Evolutionary conservation across 1,284 basidiomycete species (phyloP), one percentile per base, ranked within the genome.

Genomic region (Pseudozyma sp.): DNA sequence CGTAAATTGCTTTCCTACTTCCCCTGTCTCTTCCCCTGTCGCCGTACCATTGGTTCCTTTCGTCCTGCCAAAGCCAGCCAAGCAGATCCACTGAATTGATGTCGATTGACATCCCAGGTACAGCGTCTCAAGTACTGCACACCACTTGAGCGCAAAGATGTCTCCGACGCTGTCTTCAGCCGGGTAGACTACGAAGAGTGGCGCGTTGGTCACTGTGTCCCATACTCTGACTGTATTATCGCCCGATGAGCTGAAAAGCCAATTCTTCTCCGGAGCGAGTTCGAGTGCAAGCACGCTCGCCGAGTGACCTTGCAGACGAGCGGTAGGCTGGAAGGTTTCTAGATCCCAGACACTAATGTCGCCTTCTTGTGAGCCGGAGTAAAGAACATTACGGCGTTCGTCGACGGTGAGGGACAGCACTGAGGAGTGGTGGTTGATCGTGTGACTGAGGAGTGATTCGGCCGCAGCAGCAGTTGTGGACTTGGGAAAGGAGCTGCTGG

Each of bases 91-190:
- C 54, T 81, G 80, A 14, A 83, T 83, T n/a, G 78, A 76, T 0
- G 93, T 94, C 83, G 94, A 92, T 85, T 97, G 93, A 80, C 93
- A 76, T 13, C 94, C 95, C 58, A 97, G 88, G 84, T 92, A 96
- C 43, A 97, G 87, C 0, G 91, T 92, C 69, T 91, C 89, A 10
- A 90, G 87, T 11, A 86, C 83, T 1, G 90, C 87, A 13, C 90
- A 91, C 92, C 93, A 98, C 0, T 90, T 89, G 2, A 98, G 87
- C 12, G 76, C 58, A 86, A 94, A 95, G 56, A 97, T 90, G 83
- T 97, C 96, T 42, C 95, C 95, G 2, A 94, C 90, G 3, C 90
- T 92, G 77, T 95, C 93, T 59, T 92, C 88, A 79, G 94, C 92
- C 0, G 95, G 94, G 62, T 91, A 88, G 39, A 98, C 88, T 52